phyloP scores from a whole-genome alignment of 73 alveolate genomes.

The Paramecium sexaurelia region DNA sequence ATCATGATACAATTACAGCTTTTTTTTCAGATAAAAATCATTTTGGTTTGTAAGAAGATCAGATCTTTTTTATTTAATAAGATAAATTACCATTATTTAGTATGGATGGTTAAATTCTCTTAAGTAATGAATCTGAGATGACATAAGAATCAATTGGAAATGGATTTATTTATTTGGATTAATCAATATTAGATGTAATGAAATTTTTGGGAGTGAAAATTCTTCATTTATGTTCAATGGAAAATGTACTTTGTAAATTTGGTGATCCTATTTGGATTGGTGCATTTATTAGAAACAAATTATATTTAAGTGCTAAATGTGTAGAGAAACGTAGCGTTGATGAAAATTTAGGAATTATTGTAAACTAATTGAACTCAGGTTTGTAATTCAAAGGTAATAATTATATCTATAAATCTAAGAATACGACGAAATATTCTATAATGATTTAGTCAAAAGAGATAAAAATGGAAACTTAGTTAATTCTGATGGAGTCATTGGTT shows the following conservation, averaged over 20 bases:
- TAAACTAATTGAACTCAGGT: constrained; percentile 9
- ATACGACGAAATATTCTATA: constrained; percentile 74
- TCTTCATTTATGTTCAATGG: constrained; percentile 83
- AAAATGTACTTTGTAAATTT: constrained; percentile 77
- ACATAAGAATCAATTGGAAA: constrained; percentile 67
- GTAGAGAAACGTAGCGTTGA: constrained; percentile 65
- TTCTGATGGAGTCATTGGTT: constrained; percentile 74
- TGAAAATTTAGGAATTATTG: constrained; percentile 81
- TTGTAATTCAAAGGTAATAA: background rate
- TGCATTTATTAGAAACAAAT: background rate
- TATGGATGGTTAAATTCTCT: constrained; percentile 76
- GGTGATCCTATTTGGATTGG: constrained; percentile 85
- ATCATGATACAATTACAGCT: constrained; percentile 66
- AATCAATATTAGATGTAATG: constrained; percentile 28
- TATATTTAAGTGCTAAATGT: constrained; percentile 63
- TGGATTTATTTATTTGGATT: constrained; percentile 77
- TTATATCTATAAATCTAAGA: constrained; percentile 21
- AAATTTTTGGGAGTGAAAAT: constrained; percentile 62
- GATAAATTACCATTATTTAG: constrained; percentile 77
- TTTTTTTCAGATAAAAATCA: constrained; percentile 75
- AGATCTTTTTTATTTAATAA: constrained; percentile 72
- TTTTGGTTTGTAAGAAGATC: constrained; percentile 76
- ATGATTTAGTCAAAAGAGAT: constrained; percentile 46
- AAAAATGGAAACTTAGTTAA: constrained; percentile 68
- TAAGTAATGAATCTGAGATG: background rate